Evolutionary conservation across 768 basidiomycete genomes (phyloP).

Genomic region (Dioszegia hungarica): DNA sequence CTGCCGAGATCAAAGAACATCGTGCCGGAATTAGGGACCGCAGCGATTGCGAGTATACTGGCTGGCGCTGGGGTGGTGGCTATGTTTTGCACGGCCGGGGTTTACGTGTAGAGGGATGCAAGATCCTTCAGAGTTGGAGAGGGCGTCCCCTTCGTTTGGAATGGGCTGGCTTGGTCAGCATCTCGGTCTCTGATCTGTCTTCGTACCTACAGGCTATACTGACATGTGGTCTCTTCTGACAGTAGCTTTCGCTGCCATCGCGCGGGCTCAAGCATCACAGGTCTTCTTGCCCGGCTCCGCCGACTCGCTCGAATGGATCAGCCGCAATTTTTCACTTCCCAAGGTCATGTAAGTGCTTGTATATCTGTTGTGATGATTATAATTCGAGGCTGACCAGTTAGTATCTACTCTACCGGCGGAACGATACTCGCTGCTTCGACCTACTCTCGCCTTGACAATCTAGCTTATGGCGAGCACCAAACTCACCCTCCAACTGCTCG

Average conservation of each 20-base stretch:
- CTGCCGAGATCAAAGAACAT: constrained; percentile 67
- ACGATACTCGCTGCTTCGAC: constrained; percentile 12
- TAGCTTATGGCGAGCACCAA: constrained; percentile 11
- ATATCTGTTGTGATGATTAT: no score
- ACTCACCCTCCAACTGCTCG: not conserved
- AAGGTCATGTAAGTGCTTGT: not conserved
- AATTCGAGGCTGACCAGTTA: no score
- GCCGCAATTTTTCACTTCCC: not conserved
- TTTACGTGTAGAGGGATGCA: constrained; percentile 60
- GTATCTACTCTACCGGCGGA: constrained; percentile 18
- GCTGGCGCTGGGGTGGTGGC: constrained; percentile 86
- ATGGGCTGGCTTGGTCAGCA: no score
- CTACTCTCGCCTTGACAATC: constrained; percentile 13
- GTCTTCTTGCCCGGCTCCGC: not conserved
- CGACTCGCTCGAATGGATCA: not conserved
- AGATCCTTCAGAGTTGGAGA: no score
- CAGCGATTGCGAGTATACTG: constrained; percentile 66
- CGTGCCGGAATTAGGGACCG: constrained; percentile 65
- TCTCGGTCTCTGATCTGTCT: no score
- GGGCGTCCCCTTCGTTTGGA: no score
- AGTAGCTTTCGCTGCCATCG: not conserved
- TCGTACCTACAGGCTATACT: no score
- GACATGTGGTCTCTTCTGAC: no score
- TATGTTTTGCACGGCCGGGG: constrained; percentile 78
- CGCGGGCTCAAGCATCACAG: not conserved